phyloP scores from a whole-genome alignment of 2,329 filamentous ascomycete species.

The Colletotrichum echinochloae region DNA sequence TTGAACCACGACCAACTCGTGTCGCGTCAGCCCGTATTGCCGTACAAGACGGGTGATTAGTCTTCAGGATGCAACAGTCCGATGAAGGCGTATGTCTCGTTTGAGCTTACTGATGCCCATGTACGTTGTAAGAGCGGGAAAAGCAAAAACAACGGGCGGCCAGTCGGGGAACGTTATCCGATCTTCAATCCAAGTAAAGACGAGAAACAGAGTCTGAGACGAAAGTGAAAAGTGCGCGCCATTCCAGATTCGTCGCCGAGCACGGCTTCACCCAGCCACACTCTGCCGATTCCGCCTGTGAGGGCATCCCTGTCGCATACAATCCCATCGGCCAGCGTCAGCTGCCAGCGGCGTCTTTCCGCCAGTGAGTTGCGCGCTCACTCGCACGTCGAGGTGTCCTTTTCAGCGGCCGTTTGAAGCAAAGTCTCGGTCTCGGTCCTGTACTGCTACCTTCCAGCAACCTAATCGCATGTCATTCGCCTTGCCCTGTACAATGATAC shows the following conservation, averaged over 20 bases:
- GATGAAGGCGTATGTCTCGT: constrained; percentile 14
- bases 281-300: background rate
- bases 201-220: constrained; percentile 29
- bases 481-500: constrained; percentile 17
- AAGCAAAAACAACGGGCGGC: constrained; percentile 32
- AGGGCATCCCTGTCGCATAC: constrained; percentile 22
- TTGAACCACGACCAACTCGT: background rate
- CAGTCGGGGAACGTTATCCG: constrained; percentile 23
- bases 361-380: constrained; percentile 5
- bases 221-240: constrained; percentile 35
- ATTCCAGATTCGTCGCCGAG: constrained; percentile 33
- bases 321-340: constrained; percentile 5
- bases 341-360: constrained; percentile 14
- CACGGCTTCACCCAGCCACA: constrained; percentile 18
- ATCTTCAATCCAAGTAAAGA: constrained; percentile 22
- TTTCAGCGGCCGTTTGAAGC: background rate
- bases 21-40: background rate
- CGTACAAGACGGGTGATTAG: too few species aligned
- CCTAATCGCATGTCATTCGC: constrained; percentile 24
- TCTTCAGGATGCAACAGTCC: background rate
- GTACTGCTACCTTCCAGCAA: constrained; percentile 2
- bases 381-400: constrained; percentile 6
- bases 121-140: constrained; percentile 28
- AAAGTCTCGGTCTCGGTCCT: background rate
- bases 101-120: constrained; percentile 26